Percentiles rank a stretch among this genome's conserved stretches.
These are phyloP conservation scores for Podochytrium sp. DNA, from an alignment of 192 early-diverging fungal genomes.

Conservation along the genomic window DNA sequence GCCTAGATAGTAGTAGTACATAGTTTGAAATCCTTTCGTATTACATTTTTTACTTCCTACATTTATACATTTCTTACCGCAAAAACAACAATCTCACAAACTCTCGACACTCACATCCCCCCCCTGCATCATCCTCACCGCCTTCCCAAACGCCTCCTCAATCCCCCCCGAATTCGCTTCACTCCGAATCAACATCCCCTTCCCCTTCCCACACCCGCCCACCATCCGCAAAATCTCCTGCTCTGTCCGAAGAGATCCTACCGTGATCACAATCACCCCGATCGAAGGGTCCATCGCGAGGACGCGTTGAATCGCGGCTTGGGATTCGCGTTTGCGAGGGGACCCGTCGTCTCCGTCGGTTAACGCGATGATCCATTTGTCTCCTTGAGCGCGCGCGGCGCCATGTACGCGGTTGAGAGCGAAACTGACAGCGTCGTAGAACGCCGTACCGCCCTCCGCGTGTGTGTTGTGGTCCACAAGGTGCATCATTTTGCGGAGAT, in stretches of 20 bases:
- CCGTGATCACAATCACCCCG: constrained; percentile 34
- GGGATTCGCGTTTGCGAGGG: not conserved
- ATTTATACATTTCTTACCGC: too few relatives aligned
- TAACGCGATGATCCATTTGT: constrained; percentile 28
- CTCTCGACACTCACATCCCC: constrained; percentile 24
- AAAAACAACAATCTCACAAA: too few relatives aligned
- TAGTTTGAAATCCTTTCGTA: too few relatives aligned
- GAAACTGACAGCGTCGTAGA: constrained; percentile 14
- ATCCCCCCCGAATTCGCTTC: constrained; percentile 23
- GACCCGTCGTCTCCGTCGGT: constrained; percentile 27
- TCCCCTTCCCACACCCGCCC: not conserved
- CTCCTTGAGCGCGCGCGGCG: not conserved
- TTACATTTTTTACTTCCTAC: too few relatives aligned
- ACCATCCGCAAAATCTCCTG: constrained; percentile 7
- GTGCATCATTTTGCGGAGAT: not conserved
- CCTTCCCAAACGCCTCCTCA: constrained; percentile 27
- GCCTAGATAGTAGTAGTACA: too few relatives aligned
- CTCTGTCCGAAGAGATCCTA: constrained; percentile 1
- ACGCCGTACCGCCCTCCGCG: constrained; percentile 25
- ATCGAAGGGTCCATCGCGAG: not conserved
- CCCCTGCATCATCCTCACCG: constrained; percentile 9
- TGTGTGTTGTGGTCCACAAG: not conserved
- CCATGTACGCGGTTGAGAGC: not conserved
- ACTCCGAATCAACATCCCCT: constrained; percentile 18
- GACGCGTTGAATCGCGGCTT: not conserved